Percentiles rank a stretch among this genome's conserved stretches.
Conservation (phyloP, 805 yeast genomes). For the Candida ortonii region DNA sequence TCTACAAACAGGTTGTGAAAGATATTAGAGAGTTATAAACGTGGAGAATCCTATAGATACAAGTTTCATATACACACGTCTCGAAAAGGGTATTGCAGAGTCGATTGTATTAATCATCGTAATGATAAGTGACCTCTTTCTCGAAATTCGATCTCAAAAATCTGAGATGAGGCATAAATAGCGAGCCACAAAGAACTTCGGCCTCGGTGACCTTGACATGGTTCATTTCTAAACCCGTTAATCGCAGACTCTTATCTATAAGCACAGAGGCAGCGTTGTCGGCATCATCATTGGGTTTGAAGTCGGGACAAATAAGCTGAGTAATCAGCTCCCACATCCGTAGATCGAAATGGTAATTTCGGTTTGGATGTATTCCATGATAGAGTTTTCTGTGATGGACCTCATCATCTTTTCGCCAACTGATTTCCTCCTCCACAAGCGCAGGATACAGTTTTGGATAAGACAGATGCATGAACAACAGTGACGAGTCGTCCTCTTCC, state of each 20-base stretch:
- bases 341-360: slow-evolving; percentile 37
- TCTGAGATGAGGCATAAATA: slow-evolving; percentile 36
- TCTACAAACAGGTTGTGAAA: slow-evolving; percentile 20
- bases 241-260: slow-evolving; percentile 10
- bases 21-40: slow-evolving; percentile 13
- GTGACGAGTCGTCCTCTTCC: slow-evolving; percentile 20
- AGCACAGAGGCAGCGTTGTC: slow-evolving; percentile 19
- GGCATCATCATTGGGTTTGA: slow-evolving; percentile 9
- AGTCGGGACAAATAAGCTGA: slow-evolving; percentile 34
- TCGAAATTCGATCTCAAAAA: slow-evolving; percentile 25
- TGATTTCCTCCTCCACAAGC: slow-evolving; percentile 19
- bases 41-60: no score
- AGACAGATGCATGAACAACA: slow-evolving; percentile 55
- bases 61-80: no score
- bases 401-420: slow-evolving; percentile 8
- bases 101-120: slow-evolving; percentile 3
- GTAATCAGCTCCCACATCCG: slow-evolving; percentile 39
- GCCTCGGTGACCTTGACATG: slow-evolving; percentile 29
- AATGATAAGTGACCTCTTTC: slow-evolving; percentile 6
- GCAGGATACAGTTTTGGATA: slow-evolving; percentile 50
- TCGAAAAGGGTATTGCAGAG: no score
- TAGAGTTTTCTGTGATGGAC: slow-evolving; percentile 34
- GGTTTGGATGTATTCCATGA: slow-evolving; percentile 24
- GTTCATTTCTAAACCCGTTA: slow-evolving; percentile 28
- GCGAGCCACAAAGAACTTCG: slow-evolving; percentile 29